Evolutionary conservation across 73 alveolate genomes (phyloP).

Genomic region (Symbiodinium natans): DNA sequence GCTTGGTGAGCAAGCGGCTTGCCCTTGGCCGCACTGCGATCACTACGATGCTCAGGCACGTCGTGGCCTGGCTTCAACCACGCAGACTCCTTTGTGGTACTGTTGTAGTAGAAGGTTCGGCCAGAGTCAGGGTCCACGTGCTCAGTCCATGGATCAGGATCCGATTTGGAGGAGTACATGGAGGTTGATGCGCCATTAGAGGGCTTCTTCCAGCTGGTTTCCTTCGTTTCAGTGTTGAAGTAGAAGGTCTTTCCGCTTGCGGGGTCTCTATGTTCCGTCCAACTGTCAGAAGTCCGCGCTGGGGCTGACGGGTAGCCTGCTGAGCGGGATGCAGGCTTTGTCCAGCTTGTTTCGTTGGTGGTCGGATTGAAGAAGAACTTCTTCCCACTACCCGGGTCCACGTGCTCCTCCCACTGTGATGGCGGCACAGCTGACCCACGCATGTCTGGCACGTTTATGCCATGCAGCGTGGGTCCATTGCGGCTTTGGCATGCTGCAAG

Average conservation of each 20-base stretch:
- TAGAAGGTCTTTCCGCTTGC: constrained; percentile 6
- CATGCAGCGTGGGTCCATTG: background rate
- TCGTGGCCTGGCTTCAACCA: background rate
- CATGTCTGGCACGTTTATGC: background rate
- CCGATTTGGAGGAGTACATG: too few species aligned
- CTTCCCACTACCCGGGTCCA: background rate
- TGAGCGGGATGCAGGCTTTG: background rate
- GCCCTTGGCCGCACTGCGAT: background rate
- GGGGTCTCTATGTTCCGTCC: constrained; percentile 7
- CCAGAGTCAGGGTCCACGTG: constrained; percentile 10
- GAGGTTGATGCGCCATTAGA: background rate
- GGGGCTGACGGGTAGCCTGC: background rate
- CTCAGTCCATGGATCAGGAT: constrained; percentile 6
- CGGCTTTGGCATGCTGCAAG: background rate
- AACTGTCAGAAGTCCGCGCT: background rate
- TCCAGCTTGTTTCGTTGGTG: constrained; percentile 14
- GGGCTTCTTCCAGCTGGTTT: constrained; percentile 2
- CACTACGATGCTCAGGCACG: background rate
- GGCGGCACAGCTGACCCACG: background rate
- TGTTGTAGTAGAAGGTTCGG: background rate
- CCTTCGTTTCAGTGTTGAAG: background rate
- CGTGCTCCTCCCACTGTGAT: constrained; percentile 22
- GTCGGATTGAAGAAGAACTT: constrained; percentile 4
- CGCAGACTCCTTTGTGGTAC: background rate
- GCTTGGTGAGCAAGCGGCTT: background rate